Evolutionary conservation across 2,329 filamentous ascomycete species (phyloP).

Genomic region (Clonostachys sp.): DNA sequence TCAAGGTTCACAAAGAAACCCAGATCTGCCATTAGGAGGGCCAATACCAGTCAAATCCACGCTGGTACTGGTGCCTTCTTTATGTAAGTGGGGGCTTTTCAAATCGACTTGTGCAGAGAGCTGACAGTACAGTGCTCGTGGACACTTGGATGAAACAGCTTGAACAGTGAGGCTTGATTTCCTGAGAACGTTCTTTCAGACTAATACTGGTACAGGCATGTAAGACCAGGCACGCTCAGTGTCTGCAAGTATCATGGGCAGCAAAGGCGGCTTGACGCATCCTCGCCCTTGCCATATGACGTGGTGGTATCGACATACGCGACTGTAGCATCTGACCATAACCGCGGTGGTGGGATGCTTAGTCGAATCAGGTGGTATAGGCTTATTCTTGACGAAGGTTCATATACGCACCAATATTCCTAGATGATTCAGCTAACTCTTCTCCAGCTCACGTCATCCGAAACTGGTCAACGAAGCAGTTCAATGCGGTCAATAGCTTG

Average conservation of each 20-base stretch:
- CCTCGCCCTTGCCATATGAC: constrained; percentile 22
- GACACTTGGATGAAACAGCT: constrained; percentile 34
- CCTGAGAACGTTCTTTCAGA: neutral
- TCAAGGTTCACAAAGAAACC: no score
- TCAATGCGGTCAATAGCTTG: constrained; percentile 33
- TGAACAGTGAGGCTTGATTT: constrained; percentile 16
- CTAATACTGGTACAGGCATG: neutral
- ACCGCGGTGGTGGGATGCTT: constrained; percentile 11
- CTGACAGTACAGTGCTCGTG: constrained; percentile 26
- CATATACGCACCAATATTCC: neutral
- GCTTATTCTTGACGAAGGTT: constrained; percentile 40
- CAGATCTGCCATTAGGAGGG: no score
- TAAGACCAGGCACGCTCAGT: constrained; percentile 11
- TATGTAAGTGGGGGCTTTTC: constrained; percentile 19
- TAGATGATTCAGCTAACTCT: neutral
- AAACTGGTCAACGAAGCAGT: constrained; percentile 34
- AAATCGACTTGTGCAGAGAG: neutral
- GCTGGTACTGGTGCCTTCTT: constrained; percentile 37
- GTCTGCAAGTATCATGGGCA: constrained; percentile 29
- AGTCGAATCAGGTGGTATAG: constrained; percentile 31
- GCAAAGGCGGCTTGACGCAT: constrained; percentile 9
- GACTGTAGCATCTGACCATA: constrained; percentile 31
- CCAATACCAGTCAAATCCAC: constrained; percentile 20
- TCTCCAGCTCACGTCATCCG: constrained; percentile 38
- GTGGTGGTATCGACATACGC: constrained; percentile 43